These are phyloP conservation scores for Daldinia sp. DNA, from an alignment of 2,329 filamentous ascomycete genomes.

Conservation along the genomic window DNA sequence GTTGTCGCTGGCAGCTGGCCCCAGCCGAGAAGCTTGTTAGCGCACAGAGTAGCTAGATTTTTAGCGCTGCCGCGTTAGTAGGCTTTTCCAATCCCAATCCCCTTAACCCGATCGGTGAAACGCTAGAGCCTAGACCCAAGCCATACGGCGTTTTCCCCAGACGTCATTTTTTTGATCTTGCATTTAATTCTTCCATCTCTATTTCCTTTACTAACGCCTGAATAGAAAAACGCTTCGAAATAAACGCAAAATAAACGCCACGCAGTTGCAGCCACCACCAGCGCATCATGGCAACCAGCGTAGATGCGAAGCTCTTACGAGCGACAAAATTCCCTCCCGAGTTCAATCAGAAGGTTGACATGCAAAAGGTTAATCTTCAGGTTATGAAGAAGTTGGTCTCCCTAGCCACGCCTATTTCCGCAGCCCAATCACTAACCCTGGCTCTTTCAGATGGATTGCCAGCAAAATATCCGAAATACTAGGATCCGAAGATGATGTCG, in stretches of 20 bases:
- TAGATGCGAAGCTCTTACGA: conserved; percentile 88
- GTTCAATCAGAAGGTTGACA: conserved; percentile 96
- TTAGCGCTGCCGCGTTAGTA: background rate
- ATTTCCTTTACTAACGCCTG: conserved; percentile 1
- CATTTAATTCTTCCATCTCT: conserved; percentile 21
- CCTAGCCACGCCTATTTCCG: background rate
- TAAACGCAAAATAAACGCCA: background rate
- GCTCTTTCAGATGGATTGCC: conserved; percentile 81
- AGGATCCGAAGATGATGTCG: conserved; percentile 93
- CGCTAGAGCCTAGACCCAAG: conserved; percentile 12
- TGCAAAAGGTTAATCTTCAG: conserved; percentile 94
- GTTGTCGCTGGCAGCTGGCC: conserved; percentile 12
- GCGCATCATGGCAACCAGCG: conserved; percentile 75
- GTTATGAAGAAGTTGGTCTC: conserved; percentile 91
- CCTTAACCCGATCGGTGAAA: conserved; percentile 21
- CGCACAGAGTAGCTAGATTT: background rate
- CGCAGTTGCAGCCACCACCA: background rate
- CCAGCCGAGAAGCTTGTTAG: conserved; percentile 5
- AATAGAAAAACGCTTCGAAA: background rate
- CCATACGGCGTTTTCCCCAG: conserved; percentile 29
- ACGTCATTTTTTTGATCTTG: conserved; percentile 40
- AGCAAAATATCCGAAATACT: conserved; percentile 86
- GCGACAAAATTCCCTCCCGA: conserved; percentile 93
- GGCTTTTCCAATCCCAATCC: conserved; percentile 19
- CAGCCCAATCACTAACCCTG: conserved; percentile 24